Evolutionary conservation across 2,329 filamentous ascomycete genomes (phyloP), one percentile per base, ranked within the genome.

Genomic region (Stenocarpella maydis): DNA sequence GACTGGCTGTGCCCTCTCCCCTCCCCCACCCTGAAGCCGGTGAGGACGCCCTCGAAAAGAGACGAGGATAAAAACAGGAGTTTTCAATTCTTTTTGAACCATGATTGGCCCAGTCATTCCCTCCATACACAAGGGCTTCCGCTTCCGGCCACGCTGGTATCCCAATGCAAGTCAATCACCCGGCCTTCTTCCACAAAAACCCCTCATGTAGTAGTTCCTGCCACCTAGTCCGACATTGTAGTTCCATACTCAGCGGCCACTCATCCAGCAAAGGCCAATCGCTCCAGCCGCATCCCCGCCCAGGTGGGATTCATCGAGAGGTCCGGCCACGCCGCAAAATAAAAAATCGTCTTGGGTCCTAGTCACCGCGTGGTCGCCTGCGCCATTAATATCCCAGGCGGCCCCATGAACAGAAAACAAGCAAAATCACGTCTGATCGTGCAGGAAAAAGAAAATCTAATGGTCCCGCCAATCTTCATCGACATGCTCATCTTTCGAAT

Each of bases 301-400:
- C 39, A 52, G 65, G 53, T 19, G 26, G 41, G 37, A 2, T 31
- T 39, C 55, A 31, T 53, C 47, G 28, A n/a, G 55, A 54, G 53
- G 34, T 52, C 65, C 43, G 52, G 69, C 61, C 70, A 49, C 55
- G 65, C 61, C 67, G 61, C 63, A 71, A 67, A 71, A 67, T 71
- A 71, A 63, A 69, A 60, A 69, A 60, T 63, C 72, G 73, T 74
- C 72, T 53, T 67, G 49, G 41, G 41, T 74, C 74, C 75, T 74
- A 75, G 75, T 74, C 75, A 75, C 77, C 50, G 76, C 72, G 74
- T 75, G 74, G 74, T 73, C 72, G 67, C 71, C 75, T 70, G 75
- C 77, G 76, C 75, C 77, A 76, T 75, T 75, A 74, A 65, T 69
- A 73, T 77, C 77, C 74, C 76, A 77, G 77, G 78, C 74, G 78